Evolutionary conservation across 495 filamentous ascomycete genomes (phyloP).

Genomic region (Oidiodendron maius): DNA sequence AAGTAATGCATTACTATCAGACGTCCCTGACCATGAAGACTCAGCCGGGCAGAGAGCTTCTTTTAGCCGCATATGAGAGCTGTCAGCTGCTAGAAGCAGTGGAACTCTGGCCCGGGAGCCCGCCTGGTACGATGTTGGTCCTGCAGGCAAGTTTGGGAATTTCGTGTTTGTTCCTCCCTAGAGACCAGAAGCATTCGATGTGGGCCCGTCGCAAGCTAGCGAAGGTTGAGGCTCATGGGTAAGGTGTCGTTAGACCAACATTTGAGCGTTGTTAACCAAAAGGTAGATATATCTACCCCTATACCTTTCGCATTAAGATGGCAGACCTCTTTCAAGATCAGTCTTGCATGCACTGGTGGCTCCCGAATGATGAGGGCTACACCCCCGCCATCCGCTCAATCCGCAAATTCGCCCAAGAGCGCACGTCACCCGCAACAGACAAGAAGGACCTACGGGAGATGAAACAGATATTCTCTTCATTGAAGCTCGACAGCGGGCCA

Average conservation of each 20-base stretch:
- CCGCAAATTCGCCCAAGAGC: constrained; percentile 70
- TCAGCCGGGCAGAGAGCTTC: constrained; percentile 47
- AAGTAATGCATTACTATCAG: constrained; percentile 77
- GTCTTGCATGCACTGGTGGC: constrained; percentile 75
- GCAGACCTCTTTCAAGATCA: constrained; percentile 63
- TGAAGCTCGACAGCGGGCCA: constrained; percentile 24
- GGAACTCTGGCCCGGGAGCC: constrained; percentile 63
- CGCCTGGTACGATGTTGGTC: constrained; percentile 60
- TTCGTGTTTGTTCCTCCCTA: constrained; percentile 69
- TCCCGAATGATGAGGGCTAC: constrained; percentile 73
- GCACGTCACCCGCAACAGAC: constrained; percentile 55
- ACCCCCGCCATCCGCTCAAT: constrained; percentile 66
- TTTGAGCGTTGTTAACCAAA: neutral
- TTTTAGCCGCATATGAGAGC: constrained; percentile 56
- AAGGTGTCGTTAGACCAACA: constrained; percentile 27
- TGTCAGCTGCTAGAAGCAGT: constrained; percentile 76
- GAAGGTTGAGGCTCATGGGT: constrained; percentile 77
- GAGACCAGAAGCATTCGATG: constrained; percentile 64
- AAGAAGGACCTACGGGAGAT: constrained; percentile 68
- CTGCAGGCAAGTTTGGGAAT: constrained; percentile 75
- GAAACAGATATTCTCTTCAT: constrained; percentile 55
- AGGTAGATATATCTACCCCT: constrained; percentile 75
- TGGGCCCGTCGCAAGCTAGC: constrained; percentile 82
- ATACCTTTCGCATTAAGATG: constrained; percentile 66
- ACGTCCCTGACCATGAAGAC: constrained; percentile 45